Evolutionary conservation across 805 yeast genomes (phyloP).

Genomic region (Candida coquimbonensis): DNA sequence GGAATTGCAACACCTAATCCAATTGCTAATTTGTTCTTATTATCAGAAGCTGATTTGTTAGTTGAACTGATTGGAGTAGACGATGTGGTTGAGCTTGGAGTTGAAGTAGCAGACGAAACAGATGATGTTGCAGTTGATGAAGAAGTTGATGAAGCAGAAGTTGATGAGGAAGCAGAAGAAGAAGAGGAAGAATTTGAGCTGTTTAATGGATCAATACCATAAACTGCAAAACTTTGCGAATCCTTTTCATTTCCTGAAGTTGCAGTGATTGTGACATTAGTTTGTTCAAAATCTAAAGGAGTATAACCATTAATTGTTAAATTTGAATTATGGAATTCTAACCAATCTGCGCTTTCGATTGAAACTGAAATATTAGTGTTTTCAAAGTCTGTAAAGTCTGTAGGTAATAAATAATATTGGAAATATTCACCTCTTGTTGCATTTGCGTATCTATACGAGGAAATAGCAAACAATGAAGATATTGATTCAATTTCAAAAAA

Average conservation of each 20-base stretch:
- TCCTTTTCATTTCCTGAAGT: conserved; percentile 29
- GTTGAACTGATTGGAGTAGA: conserved; percentile 6
- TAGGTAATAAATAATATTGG: conserved; percentile 43
- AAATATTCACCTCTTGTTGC: conserved; percentile 63
- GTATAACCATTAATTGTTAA: conserved; percentile 64
- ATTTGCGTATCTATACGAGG: conserved; percentile 48
- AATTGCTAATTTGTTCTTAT: conserved; percentile 63
- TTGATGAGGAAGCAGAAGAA: conserved; percentile 21
- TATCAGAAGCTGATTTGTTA: conserved; percentile 11
- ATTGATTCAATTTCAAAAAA: conserved; percentile 51
- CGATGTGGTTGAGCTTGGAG: neutral
- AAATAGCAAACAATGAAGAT: conserved; percentile 47
- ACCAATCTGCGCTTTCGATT: conserved; percentile 49
- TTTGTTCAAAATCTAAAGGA: conserved; percentile 40
- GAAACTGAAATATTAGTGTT: conserved; percentile 43
- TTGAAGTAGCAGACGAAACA: conserved; percentile 16
- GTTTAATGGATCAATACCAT: conserved; percentile 36
- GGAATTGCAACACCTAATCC: conserved; percentile 90
- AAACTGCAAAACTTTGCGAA: conserved; percentile 41
- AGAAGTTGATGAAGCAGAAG: conserved; percentile 20
- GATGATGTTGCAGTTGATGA: conserved; percentile 5
- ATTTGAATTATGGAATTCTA: conserved; percentile 51
- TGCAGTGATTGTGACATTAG: conserved; percentile 36
- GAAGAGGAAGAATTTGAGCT: conserved; percentile 21
- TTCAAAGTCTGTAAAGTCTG: conserved; percentile 49